Evolutionary conservation across 345 rosid species (phyloP), one percentile per base, ranked within the genome.

Genomic region (Acer campestre): DNA sequence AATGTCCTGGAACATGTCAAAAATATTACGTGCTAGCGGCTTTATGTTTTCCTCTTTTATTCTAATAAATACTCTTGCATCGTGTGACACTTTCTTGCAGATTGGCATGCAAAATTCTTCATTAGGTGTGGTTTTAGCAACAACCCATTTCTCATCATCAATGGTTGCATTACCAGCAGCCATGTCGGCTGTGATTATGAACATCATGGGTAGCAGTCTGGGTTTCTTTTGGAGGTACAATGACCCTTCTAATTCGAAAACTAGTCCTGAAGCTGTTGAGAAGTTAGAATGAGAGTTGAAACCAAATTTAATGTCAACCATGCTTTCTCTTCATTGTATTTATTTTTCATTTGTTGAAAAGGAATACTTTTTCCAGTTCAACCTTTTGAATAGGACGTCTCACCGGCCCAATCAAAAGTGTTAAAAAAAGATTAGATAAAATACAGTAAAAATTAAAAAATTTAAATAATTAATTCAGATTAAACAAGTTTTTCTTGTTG

Each of bases 21-120:
- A 59, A 18, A 27, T 46, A 10, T 22, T 46, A 10, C 18, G 38
- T 16, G 46, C 27, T 51, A 25, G 25, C 18, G 18, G 49, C 61
- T 70, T 51, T 6, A 48, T 35, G 1, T 29, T 61, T 59, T 1
- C 0, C 68, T 8, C 17, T 29, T 18, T 38, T 12, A 11, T 27
- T 1, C 18, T 9, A 16, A 27, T 23, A 49, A 27, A 63, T 62
- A 10, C 2, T 12, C 49, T 25, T 63, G 4, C 11, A 7, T 66
- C 6, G 2, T 16, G 2, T 16, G 6, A 12, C 25, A 9, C 4
- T 38, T 2, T 22, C 9, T 68, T 72, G 74, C 86, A 91, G 94
- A 86, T 91, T 68, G 95, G 93, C n/a, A 89, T 91, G 90, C 95
- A 89, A 76, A 89, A 86, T 71, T 91, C 95, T 63, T 84, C 95